These are phyloP conservation scores for Colletotrichum euphorbiae DNA, from an alignment of 2,329 filamentous ascomycete genomes.

Conservation along the genomic window DNA sequence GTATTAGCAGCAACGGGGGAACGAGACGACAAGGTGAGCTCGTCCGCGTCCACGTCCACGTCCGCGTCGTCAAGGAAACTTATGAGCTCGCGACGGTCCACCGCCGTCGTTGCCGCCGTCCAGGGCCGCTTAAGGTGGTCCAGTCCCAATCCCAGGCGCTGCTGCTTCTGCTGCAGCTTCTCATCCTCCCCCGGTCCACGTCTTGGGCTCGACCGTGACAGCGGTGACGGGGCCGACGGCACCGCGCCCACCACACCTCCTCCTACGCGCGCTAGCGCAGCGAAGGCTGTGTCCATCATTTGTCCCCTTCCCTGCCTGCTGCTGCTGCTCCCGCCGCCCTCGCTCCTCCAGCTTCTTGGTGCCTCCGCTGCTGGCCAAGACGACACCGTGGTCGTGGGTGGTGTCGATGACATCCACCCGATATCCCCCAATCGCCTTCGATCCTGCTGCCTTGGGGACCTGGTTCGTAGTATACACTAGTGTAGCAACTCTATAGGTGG, in stretches of 20 bases:
- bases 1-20: not conserved
- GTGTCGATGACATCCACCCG: slow-evolving; percentile 20
- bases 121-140: slow-evolving; percentile 20
- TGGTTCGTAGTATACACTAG: not conserved
- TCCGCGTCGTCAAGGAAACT: slow-evolving; percentile 39
- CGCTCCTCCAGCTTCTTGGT: slow-evolving; percentile 4
- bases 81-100: slow-evolving; percentile 37
- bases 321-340: not conserved
- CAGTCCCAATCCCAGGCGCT: not conserved
- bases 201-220: slow-evolving; percentile 24
- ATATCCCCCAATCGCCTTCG: slow-evolving; percentile 23
- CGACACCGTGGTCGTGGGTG: not conserved
- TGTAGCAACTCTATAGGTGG: not conserved
- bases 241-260: slow-evolving; percentile 24
- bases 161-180: slow-evolving; percentile 2
- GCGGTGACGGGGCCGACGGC: slow-evolving; percentile 24
- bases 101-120: slow-evolving; percentile 27
- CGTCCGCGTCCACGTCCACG: slow-evolving; percentile 14
- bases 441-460: slow-evolving; percentile 8
- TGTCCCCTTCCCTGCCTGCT: not conserved
- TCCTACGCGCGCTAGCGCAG: slow-evolving; percentile 6
- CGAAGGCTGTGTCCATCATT: not conserved
- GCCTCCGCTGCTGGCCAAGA: not conserved
- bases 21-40: not conserved
- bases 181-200: slow-evolving; percentile 26